Evolutionary conservation across 2,329 filamentous ascomycete genomes (phyloP).

Genomic region (Fusarium xyrophilum): DNA sequence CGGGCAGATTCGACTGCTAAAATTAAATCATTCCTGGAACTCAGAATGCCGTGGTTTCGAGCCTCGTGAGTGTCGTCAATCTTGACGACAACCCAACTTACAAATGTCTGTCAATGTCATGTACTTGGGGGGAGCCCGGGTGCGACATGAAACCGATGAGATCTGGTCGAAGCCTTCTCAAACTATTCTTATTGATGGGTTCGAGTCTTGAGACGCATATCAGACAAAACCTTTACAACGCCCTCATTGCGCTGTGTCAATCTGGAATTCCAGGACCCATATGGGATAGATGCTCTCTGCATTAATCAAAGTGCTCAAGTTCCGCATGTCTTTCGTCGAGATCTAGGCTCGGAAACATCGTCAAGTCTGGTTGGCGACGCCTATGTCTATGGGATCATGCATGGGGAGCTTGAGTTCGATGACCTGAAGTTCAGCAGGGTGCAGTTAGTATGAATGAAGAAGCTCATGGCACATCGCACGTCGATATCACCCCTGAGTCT

Average conservation of each 20-base stretch:
- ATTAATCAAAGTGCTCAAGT: constrained; percentile 1
- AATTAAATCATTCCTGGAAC: neutral
- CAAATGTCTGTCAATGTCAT: constrained; percentile 1
- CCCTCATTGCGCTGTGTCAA: neutral
- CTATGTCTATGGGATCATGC: neutral
- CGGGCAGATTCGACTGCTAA: neutral
- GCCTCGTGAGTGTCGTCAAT: neutral
- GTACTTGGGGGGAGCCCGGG: neutral
- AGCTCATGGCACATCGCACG: neutral
- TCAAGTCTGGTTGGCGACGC: neutral
- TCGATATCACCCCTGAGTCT: fast-evolving
- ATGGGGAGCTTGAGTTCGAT: neutral
- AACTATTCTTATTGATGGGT: neutral
- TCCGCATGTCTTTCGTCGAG: neutral
- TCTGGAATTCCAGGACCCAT: neutral
- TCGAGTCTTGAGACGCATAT: neutral
- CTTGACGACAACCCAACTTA: neutral
- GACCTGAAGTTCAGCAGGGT: neutral
- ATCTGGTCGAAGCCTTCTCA: neutral
- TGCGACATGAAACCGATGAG: neutral
- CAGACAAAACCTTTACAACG: neutral
- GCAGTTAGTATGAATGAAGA: neutral
- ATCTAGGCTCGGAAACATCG: neutral
- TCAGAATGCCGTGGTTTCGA: neutral
- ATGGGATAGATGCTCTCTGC: constrained; percentile 1